A percentile compares a stretch with the other conserved stretches of the same genome.
These are phyloP conservation scores for Globisporangium emineosum DNA, from an alignment of 352 stramenopile genomes.

Conservation along the genomic window DNA sequence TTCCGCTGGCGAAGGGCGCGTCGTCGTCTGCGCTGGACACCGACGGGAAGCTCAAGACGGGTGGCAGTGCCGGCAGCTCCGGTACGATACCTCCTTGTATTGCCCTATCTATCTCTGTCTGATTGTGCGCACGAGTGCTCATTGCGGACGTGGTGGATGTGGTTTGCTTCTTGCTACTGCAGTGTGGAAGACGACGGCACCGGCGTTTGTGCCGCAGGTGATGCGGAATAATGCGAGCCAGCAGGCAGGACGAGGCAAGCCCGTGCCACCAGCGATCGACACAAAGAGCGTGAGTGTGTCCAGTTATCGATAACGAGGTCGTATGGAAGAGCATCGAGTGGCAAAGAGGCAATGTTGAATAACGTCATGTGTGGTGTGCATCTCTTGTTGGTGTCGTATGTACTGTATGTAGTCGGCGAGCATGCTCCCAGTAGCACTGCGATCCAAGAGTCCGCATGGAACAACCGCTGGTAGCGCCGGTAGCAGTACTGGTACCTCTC, in stretches of 20 bases:
- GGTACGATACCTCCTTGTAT: constrained; percentile 13
- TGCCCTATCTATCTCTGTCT: not conserved
- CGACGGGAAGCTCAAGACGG: constrained; percentile 47
- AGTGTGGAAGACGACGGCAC: constrained; percentile 56
- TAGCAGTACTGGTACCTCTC: not conserved
- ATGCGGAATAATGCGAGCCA: constrained; percentile 15
- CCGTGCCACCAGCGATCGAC: constrained; percentile 4
- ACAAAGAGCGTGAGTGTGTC: constrained; percentile 19
- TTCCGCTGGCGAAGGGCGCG: constrained; percentile 66
- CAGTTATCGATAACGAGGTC: not conserved
- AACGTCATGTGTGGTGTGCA: not conserved
- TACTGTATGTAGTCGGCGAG: constrained; percentile 33
- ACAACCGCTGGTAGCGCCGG: not conserved
- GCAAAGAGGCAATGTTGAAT: not conserved
- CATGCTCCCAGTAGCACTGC: constrained; percentile 50
- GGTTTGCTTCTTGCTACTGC: not conserved
- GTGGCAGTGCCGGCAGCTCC: constrained; percentile 23
- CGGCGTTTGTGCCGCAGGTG: constrained; percentile 49
- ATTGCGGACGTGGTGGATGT: not conserved
- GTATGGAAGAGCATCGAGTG: not conserved
- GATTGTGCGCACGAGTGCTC: not conserved
- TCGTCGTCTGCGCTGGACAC: constrained; percentile 43
- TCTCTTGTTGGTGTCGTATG: not conserved
- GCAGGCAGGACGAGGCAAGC: not conserved
- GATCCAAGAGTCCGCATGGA: constrained; percentile 36